phyloP scores from a whole-genome alignment of 345 rosid species.

The Lepidium sativum region DNA sequence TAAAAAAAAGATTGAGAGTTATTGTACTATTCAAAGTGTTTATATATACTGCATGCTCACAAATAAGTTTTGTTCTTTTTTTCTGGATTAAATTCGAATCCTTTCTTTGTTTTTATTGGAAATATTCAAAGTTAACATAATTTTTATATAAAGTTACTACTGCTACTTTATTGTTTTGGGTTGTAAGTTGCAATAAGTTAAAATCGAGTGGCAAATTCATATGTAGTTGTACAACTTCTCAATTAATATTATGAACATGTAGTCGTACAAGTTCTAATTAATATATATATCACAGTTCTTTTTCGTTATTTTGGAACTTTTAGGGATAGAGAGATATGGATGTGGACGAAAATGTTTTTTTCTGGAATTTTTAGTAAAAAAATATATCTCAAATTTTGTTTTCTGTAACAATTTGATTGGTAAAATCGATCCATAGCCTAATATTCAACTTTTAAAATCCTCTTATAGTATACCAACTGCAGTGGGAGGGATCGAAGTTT shows the following conservation, averaged over 20 bases:
- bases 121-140: neutral
- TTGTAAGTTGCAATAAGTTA: neutral
- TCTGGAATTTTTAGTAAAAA: too few species aligned
- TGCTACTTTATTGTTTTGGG: too few species aligned
- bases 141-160: too few species aligned
- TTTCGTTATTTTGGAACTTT: neutral
- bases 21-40: neutral
- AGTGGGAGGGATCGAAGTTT: too few species aligned
- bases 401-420: too few species aligned
- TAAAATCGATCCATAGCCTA: too few species aligned
- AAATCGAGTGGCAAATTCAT: conserved; percentile 3
- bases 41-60: neutral
- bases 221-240: neutral
- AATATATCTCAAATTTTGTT: too few species aligned
- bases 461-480: too few species aligned
- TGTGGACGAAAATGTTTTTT: neutral
- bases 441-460: too few species aligned
- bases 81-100: neutral
- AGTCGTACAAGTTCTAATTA: neutral
- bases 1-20: neutral
- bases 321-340: neutral
- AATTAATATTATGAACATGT: neutral
- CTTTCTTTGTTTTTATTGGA: neutral
- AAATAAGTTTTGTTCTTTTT: neutral
- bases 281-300: neutral